Evolutionary conservation across 2,329 filamentous ascomycete species (phyloP), one percentile per base, ranked within the genome.

Genomic region (Diatrype stigma): DNA sequence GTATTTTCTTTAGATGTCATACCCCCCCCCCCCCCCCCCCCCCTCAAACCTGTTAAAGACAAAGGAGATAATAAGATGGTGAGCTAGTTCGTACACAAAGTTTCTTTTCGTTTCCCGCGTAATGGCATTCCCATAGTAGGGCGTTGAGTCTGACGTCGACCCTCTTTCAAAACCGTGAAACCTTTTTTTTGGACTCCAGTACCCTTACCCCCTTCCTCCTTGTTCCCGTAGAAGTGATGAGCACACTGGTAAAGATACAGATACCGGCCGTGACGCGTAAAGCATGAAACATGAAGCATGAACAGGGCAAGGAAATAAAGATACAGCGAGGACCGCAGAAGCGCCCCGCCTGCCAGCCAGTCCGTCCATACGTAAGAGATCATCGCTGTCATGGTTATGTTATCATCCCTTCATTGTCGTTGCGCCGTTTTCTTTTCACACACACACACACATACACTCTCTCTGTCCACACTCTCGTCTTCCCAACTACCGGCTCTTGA

Each of bases 401-500:
- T 48, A 51, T 56, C 50, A 53, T 54, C 48, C 45, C 51, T 45
- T 45, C 23, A 42, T 50, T 34, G 28, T 48, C 30, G 45, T 38
- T 47, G 45, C n/a, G 45, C 42, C 46, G 45, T 37, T 28, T 46
- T 50, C 54, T 49, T 21, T 37, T 35, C 52, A 51, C 30, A n/a
- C n/a, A n/a, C n/a, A n/a, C n/a, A n/a, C n/a, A n/a, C n/a, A n/a
- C n/a, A n/a, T n/a, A n/a, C n/a, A n/a, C n/a, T 23, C 51, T 49
- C 45, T 5, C 8, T 37, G 46, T 26, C 3, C 37, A 17, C 42
- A 34, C 17, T 35, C 32, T 28, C 50, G 45, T 34, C 26, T 46
- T 17, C 35, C 30, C 47, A 21, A 16, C 52, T 22, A 61, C 19
- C 55, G 60, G n/a, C 56, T 47, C 30, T 52, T 60, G 14, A 64